Conservation (phyloP, 2,329 filamentous ascomycete species). For the Diaporthe sp. region DNA sequence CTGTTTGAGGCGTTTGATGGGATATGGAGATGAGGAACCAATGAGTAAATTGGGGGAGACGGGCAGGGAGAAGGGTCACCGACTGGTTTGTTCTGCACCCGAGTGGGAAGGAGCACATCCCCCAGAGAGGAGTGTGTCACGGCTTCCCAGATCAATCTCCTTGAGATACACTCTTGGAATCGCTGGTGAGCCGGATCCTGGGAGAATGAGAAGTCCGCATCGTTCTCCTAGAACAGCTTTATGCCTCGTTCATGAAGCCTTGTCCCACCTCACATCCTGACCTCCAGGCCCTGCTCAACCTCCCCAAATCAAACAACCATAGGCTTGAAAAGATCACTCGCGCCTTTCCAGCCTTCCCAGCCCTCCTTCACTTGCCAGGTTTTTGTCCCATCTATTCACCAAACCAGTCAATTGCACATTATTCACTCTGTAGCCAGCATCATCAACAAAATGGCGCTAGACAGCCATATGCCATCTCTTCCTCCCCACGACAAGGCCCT, state of each 20-base stretch:
- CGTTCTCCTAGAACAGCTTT: neutral
- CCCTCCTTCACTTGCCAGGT: neutral
- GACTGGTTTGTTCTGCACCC: slow-evolving; percentile 8
- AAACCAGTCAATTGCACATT: neutral
- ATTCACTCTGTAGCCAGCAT: neutral
- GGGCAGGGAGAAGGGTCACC: neutral
- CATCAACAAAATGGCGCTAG: slow-evolving; percentile 34
- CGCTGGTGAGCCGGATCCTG: neutral
- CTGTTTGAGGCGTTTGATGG: neutral
- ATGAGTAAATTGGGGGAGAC: neutral
- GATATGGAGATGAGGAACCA: neutral
- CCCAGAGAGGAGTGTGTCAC: neutral
- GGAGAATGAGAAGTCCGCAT: neutral
- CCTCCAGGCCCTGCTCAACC: neutral
- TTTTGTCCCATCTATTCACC: neutral
- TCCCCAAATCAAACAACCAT: neutral
- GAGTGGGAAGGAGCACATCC: slow-evolving; percentile 22
- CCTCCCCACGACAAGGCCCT: slow-evolving; percentile 37
- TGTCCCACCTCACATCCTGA: slow-evolving; percentile 1
- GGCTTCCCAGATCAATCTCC: neutral
- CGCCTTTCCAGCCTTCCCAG: neutral
- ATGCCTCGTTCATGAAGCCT: neutral
- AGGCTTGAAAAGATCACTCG: neutral
- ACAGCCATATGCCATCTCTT: slow-evolving; percentile 35
- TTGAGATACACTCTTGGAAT: neutral